These are phyloP conservation scores for Fusarium tricinctum DNA, from an alignment of 2,329 filamentous ascomycete genomes.

Conservation along the genomic window DNA sequence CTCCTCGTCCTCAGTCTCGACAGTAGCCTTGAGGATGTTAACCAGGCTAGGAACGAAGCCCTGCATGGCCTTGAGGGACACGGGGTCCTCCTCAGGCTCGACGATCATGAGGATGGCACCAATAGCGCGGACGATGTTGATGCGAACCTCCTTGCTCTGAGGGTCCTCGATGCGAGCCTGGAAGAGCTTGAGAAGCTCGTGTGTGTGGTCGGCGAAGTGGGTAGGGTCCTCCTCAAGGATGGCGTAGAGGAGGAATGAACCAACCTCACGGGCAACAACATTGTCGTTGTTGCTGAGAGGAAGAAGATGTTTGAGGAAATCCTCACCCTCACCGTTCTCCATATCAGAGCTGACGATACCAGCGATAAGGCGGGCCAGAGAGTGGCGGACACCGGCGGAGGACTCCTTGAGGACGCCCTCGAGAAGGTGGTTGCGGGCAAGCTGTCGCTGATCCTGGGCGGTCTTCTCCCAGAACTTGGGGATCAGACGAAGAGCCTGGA, in stretches of 20 bases:
- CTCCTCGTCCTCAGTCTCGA: constrained; percentile 86
- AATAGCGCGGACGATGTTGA: constrained; percentile 93
- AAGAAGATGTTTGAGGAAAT: constrained; percentile 83
- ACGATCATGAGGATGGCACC: constrained; percentile 89
- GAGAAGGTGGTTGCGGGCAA: constrained; percentile 85
- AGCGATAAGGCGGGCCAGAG: constrained; percentile 88
- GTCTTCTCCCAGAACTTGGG: constrained; percentile 87
- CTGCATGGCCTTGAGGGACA: constrained; percentile 81
- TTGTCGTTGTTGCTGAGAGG: constrained; percentile 82
- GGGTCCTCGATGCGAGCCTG: constrained; percentile 89
- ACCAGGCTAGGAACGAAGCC: constrained; percentile 89
- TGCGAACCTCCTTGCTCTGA: constrained; percentile 90
- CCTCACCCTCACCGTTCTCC: constrained; percentile 78
- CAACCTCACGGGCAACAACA: constrained; percentile 87
- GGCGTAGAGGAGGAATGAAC: constrained; percentile 92
- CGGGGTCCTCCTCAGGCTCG: constrained; percentile 86
- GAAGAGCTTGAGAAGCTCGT: constrained; percentile 86
- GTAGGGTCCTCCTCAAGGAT: constrained; percentile 90
- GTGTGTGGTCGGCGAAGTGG: constrained; percentile 84
- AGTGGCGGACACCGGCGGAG: constrained; percentile 82
- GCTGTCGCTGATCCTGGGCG: constrained; percentile 79
- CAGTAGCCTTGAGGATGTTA: constrained; percentile 85
- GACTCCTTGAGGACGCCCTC: constrained; percentile 86
- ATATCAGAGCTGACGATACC: constrained; percentile 89
- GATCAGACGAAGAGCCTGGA: constrained; percentile 88